phyloP scores from a whole-genome alignment of 331 rosid species.

The Cucumis variabilis region DNA sequence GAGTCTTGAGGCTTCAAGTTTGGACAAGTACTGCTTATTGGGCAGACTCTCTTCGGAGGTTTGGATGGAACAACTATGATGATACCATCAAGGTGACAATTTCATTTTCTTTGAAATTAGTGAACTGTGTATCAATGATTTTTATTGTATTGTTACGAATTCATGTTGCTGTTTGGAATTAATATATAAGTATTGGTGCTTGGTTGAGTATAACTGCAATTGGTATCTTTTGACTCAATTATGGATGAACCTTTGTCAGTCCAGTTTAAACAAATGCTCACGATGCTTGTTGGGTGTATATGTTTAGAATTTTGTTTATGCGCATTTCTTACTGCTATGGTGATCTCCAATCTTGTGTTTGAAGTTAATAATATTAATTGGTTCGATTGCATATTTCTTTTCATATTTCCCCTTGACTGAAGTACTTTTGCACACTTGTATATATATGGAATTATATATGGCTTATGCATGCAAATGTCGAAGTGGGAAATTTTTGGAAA shows the following conservation, averaged over 20 bases:
- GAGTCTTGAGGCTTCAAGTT: conserved; percentile 88
- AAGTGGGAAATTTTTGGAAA: neutral
- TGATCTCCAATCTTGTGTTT: neutral
- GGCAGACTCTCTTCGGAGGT: conserved; percentile 82
- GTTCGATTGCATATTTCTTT: too few species aligned
- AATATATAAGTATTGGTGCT: neutral
- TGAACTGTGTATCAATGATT: neutral
- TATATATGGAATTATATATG: neutral
- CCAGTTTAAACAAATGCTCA: neutral
- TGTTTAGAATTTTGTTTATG: neutral
- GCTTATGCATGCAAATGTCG: neutral
- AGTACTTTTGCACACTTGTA: neutral
- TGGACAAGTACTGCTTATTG: conserved; percentile 73
- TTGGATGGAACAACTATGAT: conserved; percentile 87
- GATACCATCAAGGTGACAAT: conserved; percentile 70
- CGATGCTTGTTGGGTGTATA: neutral
- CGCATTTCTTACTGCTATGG: too few species aligned
- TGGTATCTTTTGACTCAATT: neutral
- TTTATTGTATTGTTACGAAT: neutral
- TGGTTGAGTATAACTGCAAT: neutral
- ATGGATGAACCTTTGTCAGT: neutral
- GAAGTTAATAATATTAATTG: too few species aligned
- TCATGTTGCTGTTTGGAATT: neutral
- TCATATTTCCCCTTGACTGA: neutral
- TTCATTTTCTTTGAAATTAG: neutral